Evolutionary conservation across 306 rosid species (phyloP).

Genomic region (Ziziphus jujuba): DNA sequence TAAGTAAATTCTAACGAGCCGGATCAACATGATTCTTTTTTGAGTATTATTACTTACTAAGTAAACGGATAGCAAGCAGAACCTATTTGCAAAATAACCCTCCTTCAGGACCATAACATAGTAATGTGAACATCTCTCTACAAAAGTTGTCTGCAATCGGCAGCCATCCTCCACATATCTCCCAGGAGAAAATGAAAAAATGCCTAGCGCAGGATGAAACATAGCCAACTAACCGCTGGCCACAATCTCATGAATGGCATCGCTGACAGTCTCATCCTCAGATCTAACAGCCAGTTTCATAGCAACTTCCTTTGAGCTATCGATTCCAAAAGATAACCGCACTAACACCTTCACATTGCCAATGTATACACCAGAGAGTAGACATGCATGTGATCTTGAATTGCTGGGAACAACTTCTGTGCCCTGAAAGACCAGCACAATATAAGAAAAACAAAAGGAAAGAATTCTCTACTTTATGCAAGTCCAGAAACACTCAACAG

Average conservation of each 20-base stretch:
- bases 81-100: constrained; percentile 6
- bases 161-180: constrained; percentile 31
- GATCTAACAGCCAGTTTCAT: constrained; percentile 93
- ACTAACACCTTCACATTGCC: constrained; percentile 86
- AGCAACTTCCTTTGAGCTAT: constrained; percentile 88
- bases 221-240: constrained; percentile 71
- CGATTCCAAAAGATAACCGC: constrained; percentile 81
- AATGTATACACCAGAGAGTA: constrained; percentile 77
- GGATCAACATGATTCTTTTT: neutral
- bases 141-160: constrained; percentile 41
- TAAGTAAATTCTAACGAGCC: neutral
- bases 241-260: constrained; percentile 86
- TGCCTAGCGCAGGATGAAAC: constrained; percentile 28
- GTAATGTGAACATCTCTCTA: constrained; percentile 38
- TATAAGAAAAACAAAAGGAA: constrained; percentile 5
- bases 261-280: constrained; percentile 68
- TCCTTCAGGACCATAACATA: constrained; percentile 9
- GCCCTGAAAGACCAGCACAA: constrained; percentile 59
- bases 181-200: constrained; percentile 27
- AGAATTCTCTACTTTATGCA: too few species aligned
- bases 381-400: constrained; percentile 87
- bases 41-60: neutral
- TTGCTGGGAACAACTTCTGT: constrained; percentile 79
- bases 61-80: neutral
- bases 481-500: too few species aligned